phyloP scores from a whole-genome alignment of 2,329 filamentous ascomycete genomes.

The Curvularia lunata region DNA sequence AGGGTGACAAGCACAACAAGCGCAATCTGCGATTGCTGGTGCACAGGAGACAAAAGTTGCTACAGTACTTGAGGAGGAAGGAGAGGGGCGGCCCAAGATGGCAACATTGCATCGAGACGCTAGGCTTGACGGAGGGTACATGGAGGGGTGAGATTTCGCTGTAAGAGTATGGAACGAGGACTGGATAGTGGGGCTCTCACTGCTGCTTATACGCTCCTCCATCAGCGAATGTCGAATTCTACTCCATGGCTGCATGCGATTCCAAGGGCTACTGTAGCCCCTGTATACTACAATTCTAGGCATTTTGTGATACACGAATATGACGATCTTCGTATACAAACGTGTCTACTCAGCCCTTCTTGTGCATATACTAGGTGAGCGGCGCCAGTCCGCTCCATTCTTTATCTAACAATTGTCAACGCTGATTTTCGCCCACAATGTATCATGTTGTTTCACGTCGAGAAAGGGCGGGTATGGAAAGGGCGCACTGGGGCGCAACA shows the following conservation, averaged over 20 bases:
- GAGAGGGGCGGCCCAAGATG: constrained; percentile 91
- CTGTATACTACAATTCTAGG: constrained; percentile 1
- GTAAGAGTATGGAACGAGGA: constrained; percentile 48
- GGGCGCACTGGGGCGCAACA: not conserved
- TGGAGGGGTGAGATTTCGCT: constrained; percentile 89
- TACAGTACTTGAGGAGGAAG: constrained; percentile 85
- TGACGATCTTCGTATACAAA: constrained; percentile 30
- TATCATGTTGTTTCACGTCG: not conserved
- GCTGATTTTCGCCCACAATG: not conserved
- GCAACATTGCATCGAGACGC: constrained; percentile 80
- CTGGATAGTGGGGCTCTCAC: not conserved
- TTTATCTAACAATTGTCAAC: not conserved
- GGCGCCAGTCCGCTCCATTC: not conserved
- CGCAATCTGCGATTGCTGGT: constrained; percentile 84
- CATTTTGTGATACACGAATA: not conserved
- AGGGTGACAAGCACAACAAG: constrained; percentile 94
- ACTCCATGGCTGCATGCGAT: not conserved
- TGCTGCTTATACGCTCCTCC: not conserved
- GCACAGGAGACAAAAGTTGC: constrained; percentile 85
- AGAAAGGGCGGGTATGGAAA: not conserved
- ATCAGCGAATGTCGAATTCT: constrained; percentile 3
- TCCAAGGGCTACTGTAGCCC: constrained; percentile 16
- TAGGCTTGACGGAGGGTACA: constrained; percentile 85
- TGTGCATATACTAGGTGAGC: not conserved
- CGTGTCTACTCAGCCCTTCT: not conserved